Evolutionary conservation across 257 asterid genomes (phyloP).

Genomic region (Solanum lignicaule): DNA sequence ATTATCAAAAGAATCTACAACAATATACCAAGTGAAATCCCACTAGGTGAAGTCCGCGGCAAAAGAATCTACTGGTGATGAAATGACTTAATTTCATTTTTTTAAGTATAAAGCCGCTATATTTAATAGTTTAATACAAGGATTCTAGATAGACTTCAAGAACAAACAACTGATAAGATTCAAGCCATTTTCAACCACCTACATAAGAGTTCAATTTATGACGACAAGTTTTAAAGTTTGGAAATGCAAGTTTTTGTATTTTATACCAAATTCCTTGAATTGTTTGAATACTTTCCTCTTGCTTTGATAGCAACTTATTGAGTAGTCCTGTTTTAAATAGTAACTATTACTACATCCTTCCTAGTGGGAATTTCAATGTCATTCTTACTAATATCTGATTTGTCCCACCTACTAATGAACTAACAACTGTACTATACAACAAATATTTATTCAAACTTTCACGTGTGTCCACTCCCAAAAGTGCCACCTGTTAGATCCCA

Average conservation of each 20-base stretch:
- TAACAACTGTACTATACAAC: background rate
- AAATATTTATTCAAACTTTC: background rate
- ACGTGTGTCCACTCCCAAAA: background rate
- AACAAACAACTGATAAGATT: constrained; percentile 4
- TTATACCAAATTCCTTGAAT: constrained; percentile 41
- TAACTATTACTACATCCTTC: background rate
- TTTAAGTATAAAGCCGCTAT: background rate
- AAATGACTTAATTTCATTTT: background rate
- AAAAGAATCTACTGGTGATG: background rate
- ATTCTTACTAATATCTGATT: background rate
- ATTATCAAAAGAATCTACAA: background rate
- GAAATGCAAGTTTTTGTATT: constrained; percentile 7
- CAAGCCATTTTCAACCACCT: constrained; percentile 7
- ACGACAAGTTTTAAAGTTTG: constrained; percentile 12
- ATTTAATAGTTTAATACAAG: background rate
- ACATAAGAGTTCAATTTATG: constrained; percentile 5
- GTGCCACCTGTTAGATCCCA: background rate
- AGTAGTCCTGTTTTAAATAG: constrained; percentile 14
- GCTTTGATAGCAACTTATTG: constrained; percentile 23
- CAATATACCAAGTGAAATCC: too few species aligned
- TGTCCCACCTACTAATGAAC: background rate
- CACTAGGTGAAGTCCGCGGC: too few species aligned
- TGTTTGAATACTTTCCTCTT: constrained; percentile 21
- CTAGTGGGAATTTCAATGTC: background rate
- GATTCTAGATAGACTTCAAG: background rate